A percentile compares a stretch with the other conserved stretches of the same genome.
Evolutionary conservation across 2,329 filamentous ascomycete genomes (phyloP).

Genomic region (Colletotrichum gloeosporioides): DNA sequence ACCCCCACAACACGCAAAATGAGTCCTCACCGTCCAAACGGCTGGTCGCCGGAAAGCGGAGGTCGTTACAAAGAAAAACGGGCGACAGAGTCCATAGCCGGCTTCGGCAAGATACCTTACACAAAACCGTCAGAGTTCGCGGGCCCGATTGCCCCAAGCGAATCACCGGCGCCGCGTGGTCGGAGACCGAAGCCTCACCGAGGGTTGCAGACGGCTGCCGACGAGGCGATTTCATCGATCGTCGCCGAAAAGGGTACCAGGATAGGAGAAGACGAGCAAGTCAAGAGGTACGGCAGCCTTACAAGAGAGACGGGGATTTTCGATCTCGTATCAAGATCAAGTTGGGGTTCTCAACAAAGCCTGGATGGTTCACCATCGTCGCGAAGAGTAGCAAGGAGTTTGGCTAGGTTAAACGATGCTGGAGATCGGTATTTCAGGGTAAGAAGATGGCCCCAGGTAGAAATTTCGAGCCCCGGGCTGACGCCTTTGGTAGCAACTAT

Average conservation of each 20-base stretch:
- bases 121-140: neutral
- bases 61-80: neutral
- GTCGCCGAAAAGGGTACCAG: neutral
- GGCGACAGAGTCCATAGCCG: neutral
- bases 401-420: neutral
- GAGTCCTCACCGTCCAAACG: neutral
- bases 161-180: neutral
- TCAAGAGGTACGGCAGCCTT: neutral
- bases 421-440: constrained; percentile 2
- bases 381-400: neutral
- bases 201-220: neutral
- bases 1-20: neutral
- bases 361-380: neutral
- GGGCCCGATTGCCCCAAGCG: neutral
- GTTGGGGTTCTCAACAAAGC: neutral
- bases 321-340: neutral
- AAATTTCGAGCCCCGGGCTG: neutral
- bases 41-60: neutral
- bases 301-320: neutral
- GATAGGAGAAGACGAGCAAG: neutral
- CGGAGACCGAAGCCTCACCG: neutral
- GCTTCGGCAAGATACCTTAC: neutral
- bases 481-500: neutral
- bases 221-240: neutral
- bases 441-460: neutral